phyloP scores from a whole-genome alignment of 352 stramenopile genomes.

The Phytophthora ohioensis region DNA sequence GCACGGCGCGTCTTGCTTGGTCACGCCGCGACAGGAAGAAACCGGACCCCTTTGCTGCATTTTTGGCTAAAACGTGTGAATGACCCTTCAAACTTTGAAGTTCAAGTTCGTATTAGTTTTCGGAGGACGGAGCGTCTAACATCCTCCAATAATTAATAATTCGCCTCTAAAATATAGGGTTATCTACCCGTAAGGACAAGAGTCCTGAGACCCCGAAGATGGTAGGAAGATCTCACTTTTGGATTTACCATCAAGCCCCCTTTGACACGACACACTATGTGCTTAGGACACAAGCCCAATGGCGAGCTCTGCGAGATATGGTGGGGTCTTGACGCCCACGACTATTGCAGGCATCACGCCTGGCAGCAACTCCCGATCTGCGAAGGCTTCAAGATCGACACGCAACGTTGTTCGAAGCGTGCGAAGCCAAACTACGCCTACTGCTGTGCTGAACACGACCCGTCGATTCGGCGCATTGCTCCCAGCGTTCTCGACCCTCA shows the following conservation, averaged over 20 bases:
- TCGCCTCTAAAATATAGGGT: too few relatives aligned
- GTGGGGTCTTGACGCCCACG: constrained; percentile 18
- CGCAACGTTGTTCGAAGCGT: constrained; percentile 11
- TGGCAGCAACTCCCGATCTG: constrained; percentile 20
- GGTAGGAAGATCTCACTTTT: too few relatives aligned
- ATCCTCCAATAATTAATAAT: too few relatives aligned
- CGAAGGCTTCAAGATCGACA: constrained; percentile 21
- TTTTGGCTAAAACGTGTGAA: too few relatives aligned
- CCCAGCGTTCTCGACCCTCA: constrained; percentile 32
- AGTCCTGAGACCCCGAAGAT: too few relatives aligned
- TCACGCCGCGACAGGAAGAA: constrained; percentile 23
- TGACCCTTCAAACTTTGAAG: too few relatives aligned
- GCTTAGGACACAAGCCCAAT: too few relatives aligned
- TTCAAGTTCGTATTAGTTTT: not conserved
- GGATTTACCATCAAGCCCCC: too few relatives aligned
- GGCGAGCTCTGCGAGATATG: constrained; percentile 19
- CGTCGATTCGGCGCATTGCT: constrained; percentile 12
- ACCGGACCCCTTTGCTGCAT: not conserved
- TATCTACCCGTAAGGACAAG: too few relatives aligned
- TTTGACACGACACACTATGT: too few relatives aligned
- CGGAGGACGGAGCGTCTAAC: too few relatives aligned
- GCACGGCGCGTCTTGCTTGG: constrained; percentile 31
- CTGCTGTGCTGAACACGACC: constrained; percentile 45
- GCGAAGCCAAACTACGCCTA: constrained; percentile 39
- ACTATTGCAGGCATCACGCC: constrained; percentile 21